Evolutionary conservation across 768 basidiomycete species (phyloP), one percentile per base, ranked within the genome.

Genomic region (Melanogaster broomeanus): DNA sequence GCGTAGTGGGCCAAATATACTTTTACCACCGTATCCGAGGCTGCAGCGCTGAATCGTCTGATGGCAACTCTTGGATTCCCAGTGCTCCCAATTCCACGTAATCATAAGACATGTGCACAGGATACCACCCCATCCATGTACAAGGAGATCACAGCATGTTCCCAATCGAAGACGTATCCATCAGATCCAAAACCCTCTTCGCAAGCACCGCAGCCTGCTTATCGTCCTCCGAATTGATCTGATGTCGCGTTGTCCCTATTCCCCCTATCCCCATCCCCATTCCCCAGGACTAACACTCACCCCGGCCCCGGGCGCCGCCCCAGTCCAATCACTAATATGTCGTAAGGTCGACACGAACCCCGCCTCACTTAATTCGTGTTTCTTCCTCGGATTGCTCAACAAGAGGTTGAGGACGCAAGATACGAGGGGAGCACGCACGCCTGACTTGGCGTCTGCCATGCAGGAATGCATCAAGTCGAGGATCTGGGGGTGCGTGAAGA

Each of bases 351-450:
- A 63, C 40, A 76, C 74, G 46, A 81, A 77, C n/a, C 76, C 76
- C 0, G 71, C 71, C 0, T 77, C 77, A 16, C 69, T 60, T 10
- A 81, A 57, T 38, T 74, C 73, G 33, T 70, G 61, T n/a, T 70
- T 65, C 27, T 70, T 65, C 37, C 62, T 55, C 2, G 70, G 64
- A 25, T 77, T 74, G 3, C 68, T 67, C 50, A 71, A 68, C 1
- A 81, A 78, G 9, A 91, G 77, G 52, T 82, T 77, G 15, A 79
- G 66, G 3, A 91, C 76, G 52, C 83, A 85, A 1, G 74, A 67
- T 0, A 85, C 79, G 1, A 85, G 82, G 0, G 86, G 87, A 6
- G 78, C 68, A 19, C 87, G 78, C 2, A 84, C 77, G 8, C 81
- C 80, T 0, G 80, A 72, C 34, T 78, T 81, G 0, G 77, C 73